Percentiles rank a stretch among this genome's conserved stretches.
phyloP scores from a whole-genome alignment of 2,329 filamentous ascomycete species.

The Aspergillus sp. region DNA sequence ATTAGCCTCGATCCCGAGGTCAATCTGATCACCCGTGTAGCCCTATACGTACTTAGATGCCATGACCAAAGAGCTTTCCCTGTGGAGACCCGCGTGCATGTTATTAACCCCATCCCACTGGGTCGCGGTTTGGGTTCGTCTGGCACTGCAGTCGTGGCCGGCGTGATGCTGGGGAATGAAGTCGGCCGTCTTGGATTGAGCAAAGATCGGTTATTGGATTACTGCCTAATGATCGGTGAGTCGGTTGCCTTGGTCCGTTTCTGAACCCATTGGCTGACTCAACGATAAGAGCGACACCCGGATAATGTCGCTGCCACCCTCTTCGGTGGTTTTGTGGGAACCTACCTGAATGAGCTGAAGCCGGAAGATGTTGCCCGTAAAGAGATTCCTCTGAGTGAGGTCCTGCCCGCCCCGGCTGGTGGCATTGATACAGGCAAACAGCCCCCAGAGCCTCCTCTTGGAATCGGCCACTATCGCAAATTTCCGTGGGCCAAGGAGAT shows the following conservation, averaged over 20 bases:
- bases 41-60: constrained; percentile 91
- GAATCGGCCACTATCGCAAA: constrained; percentile 94
- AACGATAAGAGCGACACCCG: constrained; percentile 66
- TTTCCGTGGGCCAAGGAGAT: constrained; percentile 93
- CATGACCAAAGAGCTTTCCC: constrained; percentile 85
- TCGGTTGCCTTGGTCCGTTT: constrained; percentile 6
- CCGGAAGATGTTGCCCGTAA: constrained; percentile 85
- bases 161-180: constrained; percentile 88
- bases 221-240: constrained; percentile 90
- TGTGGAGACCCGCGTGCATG: constrained; percentile 81
- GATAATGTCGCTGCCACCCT: constrained; percentile 94
- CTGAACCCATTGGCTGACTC: constrained; percentile 11
- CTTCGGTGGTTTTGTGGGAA: constrained; percentile 94
- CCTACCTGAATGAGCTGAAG: constrained; percentile 88
- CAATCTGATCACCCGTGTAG: constrained; percentile 92
- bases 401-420: constrained; percentile 83
- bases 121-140: constrained; percentile 92
- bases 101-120: constrained; percentile 92
- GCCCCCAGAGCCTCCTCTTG: constrained; percentile 83
- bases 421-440: constrained; percentile 83
- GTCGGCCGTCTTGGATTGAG: constrained; percentile 75
- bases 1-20: constrained; percentile 80
- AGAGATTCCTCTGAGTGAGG: constrained; percentile 92
- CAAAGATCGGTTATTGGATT: constrained; percentile 85
- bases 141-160: constrained; percentile 90